phyloP scores from a whole-genome alignment of 805 yeast genomes.

The Kazachstania taianensis region DNA sequence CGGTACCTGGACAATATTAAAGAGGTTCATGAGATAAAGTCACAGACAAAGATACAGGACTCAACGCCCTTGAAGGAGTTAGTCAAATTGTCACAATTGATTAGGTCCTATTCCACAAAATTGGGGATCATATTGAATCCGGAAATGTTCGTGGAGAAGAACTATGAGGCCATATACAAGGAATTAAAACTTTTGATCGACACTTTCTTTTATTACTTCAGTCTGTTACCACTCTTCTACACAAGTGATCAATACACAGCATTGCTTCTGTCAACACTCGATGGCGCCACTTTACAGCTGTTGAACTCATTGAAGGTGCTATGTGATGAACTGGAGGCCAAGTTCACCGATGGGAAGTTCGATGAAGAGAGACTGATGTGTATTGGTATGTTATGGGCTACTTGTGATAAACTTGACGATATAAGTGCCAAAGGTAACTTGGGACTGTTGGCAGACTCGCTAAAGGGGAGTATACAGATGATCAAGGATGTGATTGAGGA shows the following conservation, averaged over 20 bases:
- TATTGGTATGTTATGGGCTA: constrained; percentile 65
- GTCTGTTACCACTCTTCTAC: constrained; percentile 25
- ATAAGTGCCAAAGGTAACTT: constrained; percentile 41
- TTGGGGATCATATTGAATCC: constrained; percentile 31
- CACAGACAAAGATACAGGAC: constrained; percentile 18
- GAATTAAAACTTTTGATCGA: constrained; percentile 23
- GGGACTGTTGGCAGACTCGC: constrained; percentile 40
- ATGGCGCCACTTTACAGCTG: constrained; percentile 13
- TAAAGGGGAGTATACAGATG: constrained; percentile 30
- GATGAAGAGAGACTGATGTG: constrained; percentile 40
- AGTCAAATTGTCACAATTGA: constrained; percentile 44
- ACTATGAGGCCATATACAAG: constrained; percentile 17
- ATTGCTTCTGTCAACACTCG: constrained; percentile 16
- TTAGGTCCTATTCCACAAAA: constrained; percentile 71
- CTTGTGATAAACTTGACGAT: constrained; percentile 41
- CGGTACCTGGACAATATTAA: constrained; percentile 13
- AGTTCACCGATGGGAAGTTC: constrained; percentile 17
- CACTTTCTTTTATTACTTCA: constrained; percentile 17
- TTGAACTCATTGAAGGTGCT: constrained; percentile 16
- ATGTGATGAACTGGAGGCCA: constrained; percentile 14
- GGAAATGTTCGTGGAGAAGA: constrained; percentile 15
- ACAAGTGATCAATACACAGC: constrained; percentile 14
- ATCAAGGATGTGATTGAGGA: constrained; percentile 59
- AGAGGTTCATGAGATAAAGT: constrained; percentile 14
- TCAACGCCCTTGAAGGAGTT: constrained; percentile 38